Base-by-base conservation (phyloP, 2,329 filamentous ascomycete genomes). In the Harringtonia lauricola region DNA sequence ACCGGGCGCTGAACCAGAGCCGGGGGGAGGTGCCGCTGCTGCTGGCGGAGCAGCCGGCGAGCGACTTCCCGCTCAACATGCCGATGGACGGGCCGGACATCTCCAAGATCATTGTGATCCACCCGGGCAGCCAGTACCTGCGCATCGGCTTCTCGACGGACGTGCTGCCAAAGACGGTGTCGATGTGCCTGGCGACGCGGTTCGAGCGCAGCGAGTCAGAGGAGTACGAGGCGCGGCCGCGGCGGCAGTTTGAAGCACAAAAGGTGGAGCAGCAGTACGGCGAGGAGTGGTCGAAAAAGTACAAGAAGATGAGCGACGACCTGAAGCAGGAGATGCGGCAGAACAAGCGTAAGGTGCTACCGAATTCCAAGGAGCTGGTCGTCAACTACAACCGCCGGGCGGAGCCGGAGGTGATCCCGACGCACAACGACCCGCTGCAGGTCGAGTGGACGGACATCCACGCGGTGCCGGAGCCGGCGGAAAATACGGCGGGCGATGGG, bases 321-420 rank as follows among this genome's bases (percentile, higher is more conserved):
- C 76, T 98, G 48, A 95, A 94, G 64, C 67, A 82, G 3, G 84
- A 87, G 41, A 94, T 96, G 86, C 81, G 90, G 49, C 77, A 80
- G 52, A 95, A 95, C 65, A 96, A 96, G 71, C 81, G 87, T 58
- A 85, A 94, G 59, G 89, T 95, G 15, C 66, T 96, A 40, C 92
- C 92, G n/a, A 96, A 96, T 59, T 95, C 89, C 0, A 94, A 95
- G 61, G 92, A 98, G 57, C 71, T 95, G 46, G 90, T 95, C 2
- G 79, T 89, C 51, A 96, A 95, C 58, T 96, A 86, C 71, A 98
- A 98, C 62, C 79, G 85, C 42, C 77, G 86, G 39, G 85, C 81
- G 1, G 79, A 84, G 29, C 82, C 87, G 8, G 92, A 96, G 53
- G 76, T 83, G 39, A 96, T 98, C 47, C 82, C 85, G 6, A 85